Base-by-base conservation (phyloP, 2,329 filamentous ascomycete species). In the Periglandula ipomoeae region DNA sequence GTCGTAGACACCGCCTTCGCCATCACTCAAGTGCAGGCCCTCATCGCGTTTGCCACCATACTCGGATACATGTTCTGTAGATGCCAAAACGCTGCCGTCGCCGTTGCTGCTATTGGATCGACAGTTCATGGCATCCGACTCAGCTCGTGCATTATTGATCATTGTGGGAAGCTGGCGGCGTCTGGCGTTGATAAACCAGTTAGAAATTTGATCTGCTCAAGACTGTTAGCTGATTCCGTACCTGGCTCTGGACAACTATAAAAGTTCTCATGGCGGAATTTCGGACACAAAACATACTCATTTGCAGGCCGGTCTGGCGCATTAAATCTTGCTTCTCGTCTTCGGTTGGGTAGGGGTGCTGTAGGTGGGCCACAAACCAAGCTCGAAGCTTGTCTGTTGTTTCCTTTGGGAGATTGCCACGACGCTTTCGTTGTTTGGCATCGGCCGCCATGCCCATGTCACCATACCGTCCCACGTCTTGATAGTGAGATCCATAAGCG, bases 391-490 rank as follows among this genome's bases (percentile, higher is more conserved):
- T 83, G 61, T 90, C 86, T 0, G 89, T 95, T 0, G 88, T 87
- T 48, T 89, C 85, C 61, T 94, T 94, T n/a, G 89, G 89, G 3
- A 95, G 73, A 60, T 95, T 95, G 1, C 89, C 89, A 35, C 89
- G 77, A 46, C 89, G 75, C 63, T 81, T 83, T 27, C 79, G 69
- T 55, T 73, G 73, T 61, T 76, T 79, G 50, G 60, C 68, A 49
- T 78, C 75, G 2, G 62, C 66, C 17, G 61, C 32, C 3, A 44
- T 44, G 20, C 68, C 66, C 17, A 69, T 55, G 3, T 74, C 68
- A 15, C 64, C 63, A 20, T 68, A 67, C 11, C 69, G 67, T 54
- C 69, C 63, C 51, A 68, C 70, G 27, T 76, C 70, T 15, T 65
- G 68, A 46, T 70, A 71, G 19, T 65, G 66, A 2, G 63, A 59